These are phyloP conservation scores for Fusarium sp. DNA, from an alignment of 2,329 filamentous ascomycete species.

Conservation along the genomic window DNA sequence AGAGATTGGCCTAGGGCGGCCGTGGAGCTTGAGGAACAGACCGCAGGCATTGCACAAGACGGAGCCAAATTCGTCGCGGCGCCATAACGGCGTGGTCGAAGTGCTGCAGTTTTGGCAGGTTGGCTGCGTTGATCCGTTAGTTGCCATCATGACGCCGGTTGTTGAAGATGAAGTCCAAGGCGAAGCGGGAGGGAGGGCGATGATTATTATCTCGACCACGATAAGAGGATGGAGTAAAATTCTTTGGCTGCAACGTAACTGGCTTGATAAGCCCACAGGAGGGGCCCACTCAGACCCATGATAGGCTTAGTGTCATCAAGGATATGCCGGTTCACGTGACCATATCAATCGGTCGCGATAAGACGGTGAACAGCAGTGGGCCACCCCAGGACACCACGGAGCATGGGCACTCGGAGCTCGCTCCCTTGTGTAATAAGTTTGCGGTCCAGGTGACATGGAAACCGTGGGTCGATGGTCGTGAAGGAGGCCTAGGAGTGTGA, in stretches of 20 bases:
- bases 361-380: slow-evolving; percentile 20
- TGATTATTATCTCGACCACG: slow-evolving; percentile 52
- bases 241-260: slow-evolving; percentile 46
- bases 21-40: slow-evolving; percentile 96
- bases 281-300: slow-evolving; percentile 28
- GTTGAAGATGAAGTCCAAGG: slow-evolving; percentile 47
- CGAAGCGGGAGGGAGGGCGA: slow-evolving; percentile 46
- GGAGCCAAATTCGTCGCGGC: slow-evolving; percentile 93
- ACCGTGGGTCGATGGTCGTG: background rate
- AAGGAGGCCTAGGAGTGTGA: slow-evolving; percentile 12
- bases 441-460: slow-evolving; percentile 9
- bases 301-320: slow-evolving; percentile 37
- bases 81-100: slow-evolving; percentile 96
- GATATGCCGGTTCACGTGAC: slow-evolving; percentile 47
- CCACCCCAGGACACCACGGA: background rate
- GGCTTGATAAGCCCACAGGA: slow-evolving; percentile 51
- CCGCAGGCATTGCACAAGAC: slow-evolving; percentile 99
- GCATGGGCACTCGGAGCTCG: slow-evolving; percentile 8
- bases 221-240: slow-evolving; percentile 55
- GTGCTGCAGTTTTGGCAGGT: slow-evolving; percentile 97
- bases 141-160: slow-evolving; percentile 62
- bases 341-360: slow-evolving; percentile 38
- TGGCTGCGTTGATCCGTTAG: slow-evolving; percentile 80
- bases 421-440: background rate
- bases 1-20: slow-evolving; percentile 90